Percentiles rank a stretch among this genome's conserved stretches.
phyloP scores from a whole-genome alignment of 768 basidiomycete genomes.

The Boletus sp. region DNA sequence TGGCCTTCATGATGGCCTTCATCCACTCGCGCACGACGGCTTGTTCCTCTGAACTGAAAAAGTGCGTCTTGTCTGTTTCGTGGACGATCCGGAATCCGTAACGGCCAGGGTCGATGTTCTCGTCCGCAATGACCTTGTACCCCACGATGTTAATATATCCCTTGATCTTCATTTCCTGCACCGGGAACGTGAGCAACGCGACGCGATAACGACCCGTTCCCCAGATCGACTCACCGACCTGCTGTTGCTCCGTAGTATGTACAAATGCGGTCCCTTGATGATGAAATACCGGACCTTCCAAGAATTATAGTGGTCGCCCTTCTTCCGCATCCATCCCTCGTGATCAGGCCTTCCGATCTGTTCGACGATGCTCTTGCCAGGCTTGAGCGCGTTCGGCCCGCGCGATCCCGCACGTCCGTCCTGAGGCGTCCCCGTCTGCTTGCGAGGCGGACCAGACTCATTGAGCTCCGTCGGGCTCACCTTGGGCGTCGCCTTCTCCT shows the following conservation, averaged over 20 bases:
- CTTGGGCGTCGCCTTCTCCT: conserved; percentile 21
- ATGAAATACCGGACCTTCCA: conserved; percentile 95
- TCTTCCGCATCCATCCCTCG: conserved; percentile 94
- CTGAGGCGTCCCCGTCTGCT: conserved; percentile 44
- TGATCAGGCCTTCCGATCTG: conserved; percentile 92
- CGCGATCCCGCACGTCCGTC: conserved; percentile 19
- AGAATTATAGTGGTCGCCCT: conserved; percentile 85
- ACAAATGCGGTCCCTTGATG: conserved; percentile 88
- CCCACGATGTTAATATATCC: conserved; percentile 92
- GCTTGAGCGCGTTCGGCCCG: conserved; percentile 43
- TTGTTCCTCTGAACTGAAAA: conserved; percentile 91
- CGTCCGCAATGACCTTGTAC: conserved; percentile 91
- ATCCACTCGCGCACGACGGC: conserved; percentile 91
- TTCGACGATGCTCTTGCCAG: conserved; percentile 74
- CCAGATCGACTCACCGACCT: conserved; percentile 35
- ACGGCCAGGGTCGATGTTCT: conserved; percentile 85
- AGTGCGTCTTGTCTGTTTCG: conserved; percentile 82
- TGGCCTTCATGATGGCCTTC: conserved; percentile 99
- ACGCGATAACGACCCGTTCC: background rate
- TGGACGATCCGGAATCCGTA: conserved; percentile 96
- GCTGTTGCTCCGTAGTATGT: conserved; percentile 77
- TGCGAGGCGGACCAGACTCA: conserved; percentile 51
- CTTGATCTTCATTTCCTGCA: conserved; percentile 90
- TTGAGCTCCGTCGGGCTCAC: conserved; percentile 23
- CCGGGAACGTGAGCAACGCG: background rate